Percentiles rank a stretch among this genome's conserved stretches.
These are phyloP conservation scores for Entophlyctis luteolus DNA, from an alignment of 192 early-diverging fungal species.

Conservation along the genomic window DNA sequence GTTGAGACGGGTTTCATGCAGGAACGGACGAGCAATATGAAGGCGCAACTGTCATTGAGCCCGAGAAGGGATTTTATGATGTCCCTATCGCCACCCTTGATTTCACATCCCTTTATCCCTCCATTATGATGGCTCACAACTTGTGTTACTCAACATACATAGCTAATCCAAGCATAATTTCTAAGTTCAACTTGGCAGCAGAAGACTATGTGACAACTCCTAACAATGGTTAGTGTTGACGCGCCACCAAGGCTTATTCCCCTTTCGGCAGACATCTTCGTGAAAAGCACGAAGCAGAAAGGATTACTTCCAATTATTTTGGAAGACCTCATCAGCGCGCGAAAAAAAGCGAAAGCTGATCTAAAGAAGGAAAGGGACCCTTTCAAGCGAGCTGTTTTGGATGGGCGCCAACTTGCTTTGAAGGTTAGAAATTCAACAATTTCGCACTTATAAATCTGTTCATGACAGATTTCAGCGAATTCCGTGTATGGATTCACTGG, in stretches of 20 bases:
- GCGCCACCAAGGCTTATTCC: not conserved
- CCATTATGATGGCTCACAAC: slow-evolving; percentile 99
- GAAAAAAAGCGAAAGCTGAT: slow-evolving; percentile 89
- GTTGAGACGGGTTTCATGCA: slow-evolving; percentile 20
- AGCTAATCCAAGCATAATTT: slow-evolving; percentile 40
- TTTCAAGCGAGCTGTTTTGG: slow-evolving; percentile 87
- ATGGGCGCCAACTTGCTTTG: slow-evolving; percentile 92
- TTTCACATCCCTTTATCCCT: slow-evolving; percentile 96
- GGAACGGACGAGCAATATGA: slow-evolving; percentile 84
- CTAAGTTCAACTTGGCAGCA: slow-evolving; percentile 59
- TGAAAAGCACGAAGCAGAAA: slow-evolving; percentile 64
- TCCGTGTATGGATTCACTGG: not conserved
- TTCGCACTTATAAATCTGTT: slow-evolving; percentile 19
- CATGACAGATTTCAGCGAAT: not conserved
- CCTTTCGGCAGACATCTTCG: slow-evolving; percentile 86
- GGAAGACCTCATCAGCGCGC: slow-evolving; percentile 80
- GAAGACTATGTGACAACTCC: slow-evolving; percentile 87
- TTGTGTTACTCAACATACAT: slow-evolving; percentile 93
- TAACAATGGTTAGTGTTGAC: slow-evolving; percentile 61
- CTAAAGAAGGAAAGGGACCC: slow-evolving; percentile 96
- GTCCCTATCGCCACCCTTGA: slow-evolving; percentile 96
- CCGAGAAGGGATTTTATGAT: slow-evolving; percentile 88
- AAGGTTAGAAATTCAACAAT: slow-evolving; percentile 61
- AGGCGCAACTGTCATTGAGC: slow-evolving; percentile 96
- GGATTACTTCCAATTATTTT: slow-evolving; percentile 87